Evolutionary conservation across 768 basidiomycete species (phyloP), one percentile per base, ranked within the genome.

Genomic region (Sistotremastrum niveocremeum): DNA sequence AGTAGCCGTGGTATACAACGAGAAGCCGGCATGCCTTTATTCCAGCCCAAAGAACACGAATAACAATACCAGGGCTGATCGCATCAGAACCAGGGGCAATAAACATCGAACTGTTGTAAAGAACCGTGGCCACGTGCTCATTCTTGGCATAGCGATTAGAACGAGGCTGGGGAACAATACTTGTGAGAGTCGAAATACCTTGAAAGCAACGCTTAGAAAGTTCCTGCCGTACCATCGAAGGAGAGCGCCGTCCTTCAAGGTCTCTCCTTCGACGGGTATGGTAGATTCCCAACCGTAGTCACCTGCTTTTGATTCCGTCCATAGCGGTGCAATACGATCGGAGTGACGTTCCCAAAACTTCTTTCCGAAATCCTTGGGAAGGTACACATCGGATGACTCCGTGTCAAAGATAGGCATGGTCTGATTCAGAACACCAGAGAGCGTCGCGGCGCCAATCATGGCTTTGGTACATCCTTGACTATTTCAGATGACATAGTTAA

Each of bases 381-480:
- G 51, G 37, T 48, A 55, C 11, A n/a, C 6, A 4, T 42, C 7
- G 9, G 49, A 51, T 12, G 53, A 53, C 37, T 44, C 34, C 8
- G 12, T 7, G 34, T 52, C 42, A 12, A 55, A 30, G 3, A 36
- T 12, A 20, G 28, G 40, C n/a, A 11, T 32, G 5, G 31, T 8
- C 20, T 20, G 20, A 20, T 38, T 35, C 10, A 59, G 45, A 9
- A 56, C 12, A 6, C 45, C 37, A 40, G 56, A 51, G 4, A 59
- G 39, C 3, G 53, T 54, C 2, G 60, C 39, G 5, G 47, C 54
- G 20, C 56, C 54, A 3, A 58, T 28, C 11, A 52, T 46, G 7
- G 53, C 48, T 40, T 58, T 59, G 4, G 52, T 52, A 20, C 45
- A 51, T 0, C 59, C 58, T 35, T 56, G 54, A 51, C n/a, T 37